Conservation (phyloP, 306 rosid genomes). For the Trichosanthes cucumerina region DNA sequence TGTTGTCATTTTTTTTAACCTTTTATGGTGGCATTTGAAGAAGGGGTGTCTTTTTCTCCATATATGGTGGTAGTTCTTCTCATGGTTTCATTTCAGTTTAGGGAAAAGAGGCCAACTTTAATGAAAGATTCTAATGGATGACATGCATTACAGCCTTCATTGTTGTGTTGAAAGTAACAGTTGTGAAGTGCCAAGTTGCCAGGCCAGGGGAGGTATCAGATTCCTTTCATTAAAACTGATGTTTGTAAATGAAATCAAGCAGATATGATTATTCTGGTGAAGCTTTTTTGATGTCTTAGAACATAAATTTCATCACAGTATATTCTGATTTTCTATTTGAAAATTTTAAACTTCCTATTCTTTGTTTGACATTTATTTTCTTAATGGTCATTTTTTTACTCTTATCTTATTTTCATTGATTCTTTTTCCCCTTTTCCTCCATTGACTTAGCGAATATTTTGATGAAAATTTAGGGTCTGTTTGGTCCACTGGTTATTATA, state of each 20-base stretch:
- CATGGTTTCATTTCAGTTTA: slow-evolving; percentile 23
- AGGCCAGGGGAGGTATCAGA: slow-evolving; percentile 29
- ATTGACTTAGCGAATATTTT: neutral
- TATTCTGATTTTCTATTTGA: neutral
- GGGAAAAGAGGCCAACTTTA: slow-evolving; percentile 5
- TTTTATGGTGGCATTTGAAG: neutral
- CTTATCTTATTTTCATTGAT: neutral
- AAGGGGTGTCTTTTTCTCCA: neutral
- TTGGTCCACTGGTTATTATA: too few species aligned
- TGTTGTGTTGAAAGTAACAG: slow-evolving; percentile 17
- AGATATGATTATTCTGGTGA: slow-evolving; percentile 15
- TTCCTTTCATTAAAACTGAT: slow-evolving; percentile 18
- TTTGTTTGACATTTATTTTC: neutral
- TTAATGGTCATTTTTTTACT: neutral
- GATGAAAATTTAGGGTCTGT: too few species aligned
- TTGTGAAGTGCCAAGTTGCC: neutral
- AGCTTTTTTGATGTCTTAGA: neutral
- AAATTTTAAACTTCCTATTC: neutral
- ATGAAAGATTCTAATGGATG: slow-evolving; percentile 28
- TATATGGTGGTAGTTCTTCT: slow-evolving; percentile 16
- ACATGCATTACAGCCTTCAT: slow-evolving; percentile 17
- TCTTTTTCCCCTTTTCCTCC: neutral
- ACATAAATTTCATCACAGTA: neutral
- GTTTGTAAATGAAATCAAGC: slow-evolving; percentile 20
- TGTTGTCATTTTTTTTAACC: neutral